Evolutionary conservation across 805 yeast genomes (phyloP).

Genomic region (Teunomyces cretensis): DNA sequence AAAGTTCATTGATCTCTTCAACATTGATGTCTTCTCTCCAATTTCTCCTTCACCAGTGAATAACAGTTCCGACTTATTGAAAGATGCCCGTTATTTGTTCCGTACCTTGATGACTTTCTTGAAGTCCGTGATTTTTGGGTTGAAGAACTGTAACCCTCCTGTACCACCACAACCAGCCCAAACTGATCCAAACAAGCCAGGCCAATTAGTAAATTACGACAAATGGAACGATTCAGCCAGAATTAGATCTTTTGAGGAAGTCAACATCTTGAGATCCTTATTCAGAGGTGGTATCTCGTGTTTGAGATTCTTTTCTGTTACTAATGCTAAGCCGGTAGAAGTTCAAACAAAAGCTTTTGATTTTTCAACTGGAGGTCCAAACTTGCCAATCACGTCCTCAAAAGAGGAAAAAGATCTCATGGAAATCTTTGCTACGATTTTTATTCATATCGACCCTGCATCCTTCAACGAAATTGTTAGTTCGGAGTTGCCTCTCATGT

Average conservation of each 20-base stretch:
- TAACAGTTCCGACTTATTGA: slow-evolving; percentile 62
- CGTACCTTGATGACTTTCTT: slow-evolving; percentile 86
- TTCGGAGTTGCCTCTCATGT: slow-evolving; percentile 73
- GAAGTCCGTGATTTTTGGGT: slow-evolving; percentile 84
- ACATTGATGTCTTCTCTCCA: slow-evolving; percentile 48
- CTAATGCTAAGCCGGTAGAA: slow-evolving; percentile 46
- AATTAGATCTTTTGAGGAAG: slow-evolving; percentile 80
- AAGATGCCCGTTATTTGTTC: slow-evolving; percentile 85
- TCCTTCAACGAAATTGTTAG: slow-evolving; percentile 91
- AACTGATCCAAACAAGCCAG: slow-evolving; percentile 46
- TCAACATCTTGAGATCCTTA: slow-evolving; percentile 68
- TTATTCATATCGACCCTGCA: slow-evolving; percentile 91
- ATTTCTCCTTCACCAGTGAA: slow-evolving; percentile 55
- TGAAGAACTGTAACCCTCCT: slow-evolving; percentile 87
- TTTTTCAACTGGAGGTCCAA: slow-evolving; percentile 76
- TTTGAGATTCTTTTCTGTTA: slow-evolving; percentile 65
- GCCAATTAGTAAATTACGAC: slow-evolving; percentile 40
- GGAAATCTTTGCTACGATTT: slow-evolving; percentile 93
- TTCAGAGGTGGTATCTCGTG: slow-evolving; percentile 86
- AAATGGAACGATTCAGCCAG: slow-evolving; percentile 86
- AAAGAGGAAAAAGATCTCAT: slow-evolving; percentile 93
- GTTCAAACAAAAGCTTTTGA: slow-evolving; percentile 37
- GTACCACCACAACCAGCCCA: slow-evolving; percentile 44
- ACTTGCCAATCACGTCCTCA: slow-evolving; percentile 79
- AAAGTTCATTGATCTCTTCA: slow-evolving; percentile 28